Percentiles rank a stretch among this genome's conserved stretches.
phyloP scores from a whole-genome alignment of 2,329 filamentous ascomycete species.

The Penicillium sp. region DNA sequence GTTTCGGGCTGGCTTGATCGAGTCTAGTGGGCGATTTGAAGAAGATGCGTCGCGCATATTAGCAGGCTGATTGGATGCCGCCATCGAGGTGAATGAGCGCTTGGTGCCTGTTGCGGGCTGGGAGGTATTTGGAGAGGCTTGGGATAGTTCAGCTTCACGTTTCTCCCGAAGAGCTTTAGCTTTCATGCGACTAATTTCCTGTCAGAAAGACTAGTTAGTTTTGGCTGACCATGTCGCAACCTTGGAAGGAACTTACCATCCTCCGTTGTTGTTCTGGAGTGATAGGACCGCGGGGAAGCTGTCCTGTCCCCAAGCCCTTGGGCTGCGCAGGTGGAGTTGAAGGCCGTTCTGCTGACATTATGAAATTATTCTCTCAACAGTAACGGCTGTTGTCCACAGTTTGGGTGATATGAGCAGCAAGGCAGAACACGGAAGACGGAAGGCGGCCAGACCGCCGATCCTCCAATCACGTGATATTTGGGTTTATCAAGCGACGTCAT shows the following conservation, averaged over 20 bases:
- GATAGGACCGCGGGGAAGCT: slow-evolving; percentile 47
- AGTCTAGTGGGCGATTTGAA: slow-evolving; percentile 41
- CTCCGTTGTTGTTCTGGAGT: slow-evolving; percentile 61
- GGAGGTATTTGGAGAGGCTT: slow-evolving; percentile 29
- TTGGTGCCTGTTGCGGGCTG: slow-evolving; percentile 65
- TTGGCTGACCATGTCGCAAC: not conserved
- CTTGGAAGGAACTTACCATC: slow-evolving; percentile 45
- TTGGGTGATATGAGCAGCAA: not conserved
- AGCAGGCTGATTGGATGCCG: slow-evolving; percentile 50
- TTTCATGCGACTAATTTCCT: slow-evolving; percentile 85
- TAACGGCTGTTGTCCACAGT: not conserved
- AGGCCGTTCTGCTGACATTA: slow-evolving; percentile 17
- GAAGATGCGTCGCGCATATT: slow-evolving; percentile 67
- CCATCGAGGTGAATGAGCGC: slow-evolving; percentile 65
- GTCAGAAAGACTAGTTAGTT: not conserved
- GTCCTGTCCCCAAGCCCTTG: slow-evolving; percentile 35
- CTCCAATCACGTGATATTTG: not conserved
- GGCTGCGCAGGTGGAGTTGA: slow-evolving; percentile 43
- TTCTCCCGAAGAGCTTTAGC: slow-evolving; percentile 82
- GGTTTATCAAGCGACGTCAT: slow-evolving; percentile 1
- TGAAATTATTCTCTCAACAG: not conserved
- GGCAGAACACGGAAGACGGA: not conserved
- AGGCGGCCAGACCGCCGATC: slow-evolving; percentile 1
- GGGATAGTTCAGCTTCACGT: slow-evolving; percentile 61
- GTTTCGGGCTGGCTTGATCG: slow-evolving; percentile 74